A percentile compares a stretch with the other conserved stretches of the same genome.
These are phyloP conservation scores for Xylariaceae sp. DNA, from an alignment of 2,329 filamentous ascomycete genomes.

Conservation along the genomic window DNA sequence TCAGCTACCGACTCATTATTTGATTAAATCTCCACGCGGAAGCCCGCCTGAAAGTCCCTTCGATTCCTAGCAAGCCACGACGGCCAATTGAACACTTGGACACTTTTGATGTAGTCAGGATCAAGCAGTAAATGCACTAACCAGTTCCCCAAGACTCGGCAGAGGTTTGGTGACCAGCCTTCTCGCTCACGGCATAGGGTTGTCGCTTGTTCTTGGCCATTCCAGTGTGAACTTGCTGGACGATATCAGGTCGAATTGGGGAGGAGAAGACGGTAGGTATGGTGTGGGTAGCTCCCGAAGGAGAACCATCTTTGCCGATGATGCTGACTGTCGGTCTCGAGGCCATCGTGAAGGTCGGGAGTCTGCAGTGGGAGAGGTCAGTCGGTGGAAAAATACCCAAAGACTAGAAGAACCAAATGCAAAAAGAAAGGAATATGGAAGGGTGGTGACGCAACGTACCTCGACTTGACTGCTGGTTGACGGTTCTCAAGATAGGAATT, in stretches of 20 bases:
- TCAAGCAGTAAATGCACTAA: slow-evolving; percentile 54
- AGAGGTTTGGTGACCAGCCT: slow-evolving; percentile 99
- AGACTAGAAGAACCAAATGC: not conserved
- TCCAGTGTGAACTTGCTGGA: slow-evolving; percentile 98
- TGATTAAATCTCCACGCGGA: not conserved
- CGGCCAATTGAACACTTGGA: not conserved
- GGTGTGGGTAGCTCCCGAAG: slow-evolving; percentile 85
- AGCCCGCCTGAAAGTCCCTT: not conserved
- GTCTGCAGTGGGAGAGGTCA: slow-evolving; percentile 19
- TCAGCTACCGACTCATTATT: slow-evolving; percentile 16
- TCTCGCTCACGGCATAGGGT: slow-evolving; percentile 99
- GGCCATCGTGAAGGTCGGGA: slow-evolving; percentile 69
- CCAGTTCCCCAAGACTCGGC: slow-evolving; percentile 99
- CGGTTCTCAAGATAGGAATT: slow-evolving; percentile 23
- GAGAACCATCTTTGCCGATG: slow-evolving; percentile 92
- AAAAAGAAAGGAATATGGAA: slow-evolving; percentile 1
- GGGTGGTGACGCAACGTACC: slow-evolving; percentile 25
- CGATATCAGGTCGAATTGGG: slow-evolving; percentile 98
- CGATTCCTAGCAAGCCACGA: not conserved
- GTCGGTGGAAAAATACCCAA: slow-evolving; percentile 19
- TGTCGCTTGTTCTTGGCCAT: slow-evolving; percentile 99
- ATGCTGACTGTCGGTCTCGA: slow-evolving; percentile 97
- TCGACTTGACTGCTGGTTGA: slow-evolving; percentile 32
- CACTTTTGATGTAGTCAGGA: not conserved
- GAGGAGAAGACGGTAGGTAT: slow-evolving; percentile 96